Conservation (phyloP, 768 basidiomycete genomes). For the Suillus placidus region DNA sequence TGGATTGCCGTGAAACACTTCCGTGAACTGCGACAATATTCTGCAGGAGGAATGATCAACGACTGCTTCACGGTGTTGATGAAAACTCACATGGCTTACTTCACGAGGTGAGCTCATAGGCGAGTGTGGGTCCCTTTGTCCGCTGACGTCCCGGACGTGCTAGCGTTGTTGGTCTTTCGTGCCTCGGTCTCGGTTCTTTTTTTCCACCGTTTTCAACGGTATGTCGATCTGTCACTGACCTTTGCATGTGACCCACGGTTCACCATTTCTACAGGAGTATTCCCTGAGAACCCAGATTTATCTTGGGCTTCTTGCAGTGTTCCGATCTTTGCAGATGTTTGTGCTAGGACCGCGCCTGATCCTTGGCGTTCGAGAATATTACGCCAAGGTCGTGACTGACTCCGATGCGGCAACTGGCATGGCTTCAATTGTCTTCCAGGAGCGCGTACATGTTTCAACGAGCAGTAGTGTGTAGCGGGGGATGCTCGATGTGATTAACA, state of each 20-base stretch:
- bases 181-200: neutral
- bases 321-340: neutral
- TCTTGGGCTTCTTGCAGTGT: neutral
- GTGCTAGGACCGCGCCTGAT: neutral
- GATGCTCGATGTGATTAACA: neutral
- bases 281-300: neutral
- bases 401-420: neutral
- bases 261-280: neutral
- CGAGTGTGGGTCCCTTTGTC: neutral
- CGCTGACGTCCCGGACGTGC: neutral
- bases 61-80: slow-evolving; percentile 2
- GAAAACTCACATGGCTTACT: neutral
- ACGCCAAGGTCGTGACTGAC: neutral
- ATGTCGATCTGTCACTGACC: neutral
- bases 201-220: neutral
- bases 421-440: neutral
- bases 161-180: neutral
- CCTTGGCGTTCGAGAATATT: neutral
- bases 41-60: neutral
- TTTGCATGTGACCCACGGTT: neutral
- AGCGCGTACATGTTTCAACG: neutral
- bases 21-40: neutral
- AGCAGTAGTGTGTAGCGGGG: neutral
- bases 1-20: neutral
- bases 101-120: neutral